Base-by-base conservation (phyloP, 2,329 filamentous ascomycete genomes). In the Daldinia sp. region DNA sequence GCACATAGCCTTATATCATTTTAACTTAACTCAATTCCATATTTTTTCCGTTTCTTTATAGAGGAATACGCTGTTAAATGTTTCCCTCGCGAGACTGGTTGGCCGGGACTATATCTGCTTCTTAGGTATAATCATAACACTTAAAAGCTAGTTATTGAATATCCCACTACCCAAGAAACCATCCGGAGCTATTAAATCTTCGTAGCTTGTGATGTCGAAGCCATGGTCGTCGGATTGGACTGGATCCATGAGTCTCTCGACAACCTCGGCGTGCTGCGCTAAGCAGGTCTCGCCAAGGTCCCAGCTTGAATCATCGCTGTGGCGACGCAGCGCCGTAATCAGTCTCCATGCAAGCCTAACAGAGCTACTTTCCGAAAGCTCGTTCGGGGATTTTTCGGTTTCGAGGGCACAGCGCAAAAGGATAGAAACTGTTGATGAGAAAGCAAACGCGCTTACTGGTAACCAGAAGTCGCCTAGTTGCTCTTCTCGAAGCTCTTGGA, bases 401-500 rank as follows among this genome's bases (percentile, higher is more conserved):
- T 82, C 78, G 1, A 85, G 70, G 0, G 80, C 81, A 58, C 79
- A 82, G 1, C 83, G 77, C 7, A 85, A 71, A 25, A 85, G 70
- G 35, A 85, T 84, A 37, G 80, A 83, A 11, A 81, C 78, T 0
- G 83, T 81, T 1, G 81, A 79, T 0, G 81, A 78, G n/a, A 83
- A 78, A 0, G 78, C 75, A 56, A 83, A 85, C 0, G 81, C 78
- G 34, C 77, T 76, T 2, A 80, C 75, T 0, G 83, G 77, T 1
- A 84, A 73, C 82, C 82, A 85, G 59, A 83, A 85, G 48, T 81
- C 83, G 2, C 75, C 73, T 0, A 84, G 72, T 13, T 83, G 80
- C 1, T 73, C 54, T 3, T 76, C 74, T 3, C 76, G 72, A 0
- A 85, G 70, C 45, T 83, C 82, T 43, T 82, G 81, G 0, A 81